Evolutionary conservation across 805 yeast genomes (phyloP).

Genomic region (Wickerhamomyces ciferrii): DNA sequence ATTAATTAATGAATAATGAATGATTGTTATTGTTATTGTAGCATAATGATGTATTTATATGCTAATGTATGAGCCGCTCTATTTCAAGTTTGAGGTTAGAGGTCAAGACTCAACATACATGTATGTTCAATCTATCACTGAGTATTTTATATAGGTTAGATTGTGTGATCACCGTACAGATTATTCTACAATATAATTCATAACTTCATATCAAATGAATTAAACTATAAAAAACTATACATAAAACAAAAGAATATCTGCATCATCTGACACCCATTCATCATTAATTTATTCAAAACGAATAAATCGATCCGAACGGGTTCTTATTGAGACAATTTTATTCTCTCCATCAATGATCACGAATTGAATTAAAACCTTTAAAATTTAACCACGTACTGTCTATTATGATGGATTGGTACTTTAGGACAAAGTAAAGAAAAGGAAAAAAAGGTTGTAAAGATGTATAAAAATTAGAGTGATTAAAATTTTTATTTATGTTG

Average conservation of each 20-base stretch:
- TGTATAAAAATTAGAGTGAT: background rate
- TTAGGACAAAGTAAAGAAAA: slow-evolving; percentile 57
- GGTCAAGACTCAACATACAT: no score
- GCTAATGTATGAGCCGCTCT: no score
- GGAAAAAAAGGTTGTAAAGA: slow-evolving; percentile 8
- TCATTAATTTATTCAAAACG: slow-evolving; percentile 6
- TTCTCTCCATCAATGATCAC: slow-evolving; percentile 20
- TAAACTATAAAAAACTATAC: background rate
- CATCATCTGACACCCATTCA: slow-evolving; percentile 27
- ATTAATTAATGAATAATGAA: no score
- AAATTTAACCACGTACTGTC: slow-evolving; percentile 51
- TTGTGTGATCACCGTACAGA: no score
- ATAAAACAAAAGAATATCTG: slow-evolving; percentile 11
- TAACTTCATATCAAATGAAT: background rate
- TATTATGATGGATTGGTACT: slow-evolving; percentile 52
- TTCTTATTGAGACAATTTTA: slow-evolving; percentile 15
- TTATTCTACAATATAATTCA: background rate
- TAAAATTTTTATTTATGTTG: slow-evolving; percentile 4
- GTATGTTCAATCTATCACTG: no score
- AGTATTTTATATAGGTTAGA: no score
- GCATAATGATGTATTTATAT: no score
- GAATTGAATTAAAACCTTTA: slow-evolving; percentile 8
- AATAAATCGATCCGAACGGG: slow-evolving; percentile 4
- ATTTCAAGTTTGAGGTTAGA: no score
- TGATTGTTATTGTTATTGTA: no score